These are phyloP conservation scores for Mucor indicus DNA, from an alignment of 371 early-diverging fungal species.

Conservation along the genomic window DNA sequence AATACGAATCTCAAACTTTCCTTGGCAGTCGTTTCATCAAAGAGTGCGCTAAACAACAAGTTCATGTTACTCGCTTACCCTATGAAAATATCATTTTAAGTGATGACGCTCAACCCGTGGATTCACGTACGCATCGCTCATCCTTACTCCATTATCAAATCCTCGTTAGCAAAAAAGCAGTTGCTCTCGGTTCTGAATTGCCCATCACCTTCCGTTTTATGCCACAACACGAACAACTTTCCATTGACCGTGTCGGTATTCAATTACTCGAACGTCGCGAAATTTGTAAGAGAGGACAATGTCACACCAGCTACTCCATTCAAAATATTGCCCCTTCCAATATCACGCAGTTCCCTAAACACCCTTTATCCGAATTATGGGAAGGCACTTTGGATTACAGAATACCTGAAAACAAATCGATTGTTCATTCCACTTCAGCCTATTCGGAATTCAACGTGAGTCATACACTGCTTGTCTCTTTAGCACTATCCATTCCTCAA, in stretches of 20 bases:
- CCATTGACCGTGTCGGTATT: constrained; percentile 6
- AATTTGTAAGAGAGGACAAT: neutral
- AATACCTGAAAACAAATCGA: constrained; percentile 1
- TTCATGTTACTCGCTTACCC: constrained; percentile 13
- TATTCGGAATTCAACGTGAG: constrained; percentile 11
- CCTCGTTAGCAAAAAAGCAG: constrained; percentile 10
- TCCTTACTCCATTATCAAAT: constrained; percentile 14
- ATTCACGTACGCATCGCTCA: constrained; percentile 6
- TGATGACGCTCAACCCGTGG: neutral
- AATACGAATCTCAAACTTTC: neutral
- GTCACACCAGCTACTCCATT: constrained; percentile 3
- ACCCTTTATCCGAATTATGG: constrained; percentile 4
- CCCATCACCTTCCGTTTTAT: constrained; percentile 10
- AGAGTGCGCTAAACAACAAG: constrained; percentile 1
- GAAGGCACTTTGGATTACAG: constrained; percentile 8
- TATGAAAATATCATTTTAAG: neutral
- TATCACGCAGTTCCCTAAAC: neutral
- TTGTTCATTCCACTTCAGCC: constrained; percentile 13
- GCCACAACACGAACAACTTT: neutral
- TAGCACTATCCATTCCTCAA: constrained; percentile 8
- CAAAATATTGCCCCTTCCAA: neutral
- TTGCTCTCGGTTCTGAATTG: constrained; percentile 7
- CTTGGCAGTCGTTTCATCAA: too few species aligned
- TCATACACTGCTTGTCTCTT: constrained; percentile 9
- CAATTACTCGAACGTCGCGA: constrained; percentile 13